phyloP scores from a whole-genome alignment of 441 rosid species.

The Populus hybrid region DNA sequence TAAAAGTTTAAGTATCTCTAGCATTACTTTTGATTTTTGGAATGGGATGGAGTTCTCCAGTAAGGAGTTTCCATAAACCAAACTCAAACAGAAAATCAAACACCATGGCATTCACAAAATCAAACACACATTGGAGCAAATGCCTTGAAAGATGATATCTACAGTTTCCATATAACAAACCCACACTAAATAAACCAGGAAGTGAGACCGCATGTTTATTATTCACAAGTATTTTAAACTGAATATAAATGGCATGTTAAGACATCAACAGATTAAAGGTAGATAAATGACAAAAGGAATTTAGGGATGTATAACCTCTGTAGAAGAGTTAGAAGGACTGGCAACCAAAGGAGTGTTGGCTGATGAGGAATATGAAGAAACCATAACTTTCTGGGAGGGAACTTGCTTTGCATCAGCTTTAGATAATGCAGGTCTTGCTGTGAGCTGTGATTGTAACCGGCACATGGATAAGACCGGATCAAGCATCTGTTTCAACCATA shows the following conservation, averaged over 20 bases:
- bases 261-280: background rate
- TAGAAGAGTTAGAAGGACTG: constrained; percentile 19
- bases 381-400: constrained; percentile 32
- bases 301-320: constrained; percentile 24
- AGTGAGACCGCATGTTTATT: background rate
- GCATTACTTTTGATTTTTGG: background rate
- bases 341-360: constrained; percentile 11
- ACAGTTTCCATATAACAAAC: background rate
- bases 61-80: background rate
- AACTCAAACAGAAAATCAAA: background rate
- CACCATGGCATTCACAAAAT: background rate
- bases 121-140: background rate
- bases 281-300: background rate
- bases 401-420: constrained; percentile 23
- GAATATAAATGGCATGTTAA: background rate
- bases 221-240: background rate
- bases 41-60: background rate
- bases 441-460: constrained; percentile 28
- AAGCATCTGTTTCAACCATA: constrained; percentile 40
- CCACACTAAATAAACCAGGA: background rate
- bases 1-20: background rate
- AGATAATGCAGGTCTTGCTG: constrained; percentile 22
- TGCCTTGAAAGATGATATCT: background rate
- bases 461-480: constrained; percentile 43
- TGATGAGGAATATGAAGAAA: constrained; percentile 29